Percentiles rank a stretch among this genome's conserved stretches.
Conservation (phyloP, 441 rosid genomes). For the Daphne laureola region DNA sequence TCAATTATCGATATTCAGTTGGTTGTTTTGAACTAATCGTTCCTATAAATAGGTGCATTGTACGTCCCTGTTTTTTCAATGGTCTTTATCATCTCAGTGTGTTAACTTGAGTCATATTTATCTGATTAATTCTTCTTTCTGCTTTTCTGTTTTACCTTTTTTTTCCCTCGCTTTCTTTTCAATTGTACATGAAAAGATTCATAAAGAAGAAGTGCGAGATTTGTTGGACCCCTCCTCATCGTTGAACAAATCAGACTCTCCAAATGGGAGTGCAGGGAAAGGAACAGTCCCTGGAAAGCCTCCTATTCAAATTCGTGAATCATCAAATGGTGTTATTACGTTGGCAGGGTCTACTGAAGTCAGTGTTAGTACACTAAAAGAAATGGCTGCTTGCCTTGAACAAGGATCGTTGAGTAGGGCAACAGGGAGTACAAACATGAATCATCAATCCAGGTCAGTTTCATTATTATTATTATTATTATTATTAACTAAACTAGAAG, state of each 20-base stretch:
- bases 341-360: slow-evolving; percentile 97
- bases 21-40: slow-evolving; percentile 6
- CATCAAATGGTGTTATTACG: slow-evolving; percentile 93
- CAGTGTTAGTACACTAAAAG: slow-evolving; percentile 62
- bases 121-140: slow-evolving; percentile 24
- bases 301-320: slow-evolving; percentile 92
- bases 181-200: slow-evolving; percentile 41
- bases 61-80: slow-evolving; percentile 5
- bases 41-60: background rate
- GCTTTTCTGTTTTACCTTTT: slow-evolving; percentile 15
- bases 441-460: slow-evolving; percentile 83
- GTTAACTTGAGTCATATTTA: slow-evolving; percentile 1
- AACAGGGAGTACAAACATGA: slow-evolving; percentile 98
- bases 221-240: slow-evolving; percentile 63
- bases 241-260: slow-evolving; percentile 52
- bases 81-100: slow-evolving; percentile 7
- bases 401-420: slow-evolving; percentile 94
- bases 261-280: slow-evolving; percentile 52
- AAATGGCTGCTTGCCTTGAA: slow-evolving; percentile 91
- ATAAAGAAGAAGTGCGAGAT: slow-evolving; percentile 96
- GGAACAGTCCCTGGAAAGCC: slow-evolving; percentile 70
- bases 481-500: background rate
- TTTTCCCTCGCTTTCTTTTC: no score
- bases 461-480: background rate
- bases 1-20: background rate